Conservation (phyloP, 2,329 filamentous ascomycete genomes). For the Colletotrichum tabaci region DNA sequence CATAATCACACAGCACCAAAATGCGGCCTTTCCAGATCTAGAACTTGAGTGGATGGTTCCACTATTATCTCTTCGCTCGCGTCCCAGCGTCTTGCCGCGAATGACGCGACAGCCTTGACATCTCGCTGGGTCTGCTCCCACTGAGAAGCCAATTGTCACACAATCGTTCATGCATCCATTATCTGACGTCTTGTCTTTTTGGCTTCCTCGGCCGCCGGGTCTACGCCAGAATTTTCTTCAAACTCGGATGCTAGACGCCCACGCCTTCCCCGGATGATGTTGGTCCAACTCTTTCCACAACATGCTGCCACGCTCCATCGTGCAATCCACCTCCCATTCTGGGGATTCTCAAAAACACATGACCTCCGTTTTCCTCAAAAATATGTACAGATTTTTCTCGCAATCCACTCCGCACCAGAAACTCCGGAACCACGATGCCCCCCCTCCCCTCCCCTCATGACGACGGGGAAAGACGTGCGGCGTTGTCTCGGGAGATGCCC, state of each 20-base stretch:
- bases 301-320: too few relatives aligned
- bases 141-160: constrained; percentile 1
- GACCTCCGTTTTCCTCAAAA: background rate
- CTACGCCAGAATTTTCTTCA: background rate
- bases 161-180: background rate
- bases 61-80: background rate
- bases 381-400: background rate
- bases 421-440: constrained; percentile 3
- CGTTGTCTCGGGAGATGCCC: background rate
- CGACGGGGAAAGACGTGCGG: background rate
- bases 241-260: background rate
- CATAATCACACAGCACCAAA: too few relatives aligned
- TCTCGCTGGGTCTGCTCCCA: constrained; percentile 17
- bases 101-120: constrained; percentile 17
- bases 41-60: background rate
- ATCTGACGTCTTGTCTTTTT: background rate
- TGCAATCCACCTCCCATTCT: constrained; percentile 2
- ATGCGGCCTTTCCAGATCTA: background rate
- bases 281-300: background rate
- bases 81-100: background rate
- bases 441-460: background rate
- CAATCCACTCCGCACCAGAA: constrained; percentile 12
- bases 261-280: background rate
- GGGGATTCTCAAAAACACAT: background rate
- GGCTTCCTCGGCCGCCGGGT: background rate